Conservation (phyloP, 2,329 filamentous ascomycete species). For the Dryadomyces quercus-mongolicae region DNA sequence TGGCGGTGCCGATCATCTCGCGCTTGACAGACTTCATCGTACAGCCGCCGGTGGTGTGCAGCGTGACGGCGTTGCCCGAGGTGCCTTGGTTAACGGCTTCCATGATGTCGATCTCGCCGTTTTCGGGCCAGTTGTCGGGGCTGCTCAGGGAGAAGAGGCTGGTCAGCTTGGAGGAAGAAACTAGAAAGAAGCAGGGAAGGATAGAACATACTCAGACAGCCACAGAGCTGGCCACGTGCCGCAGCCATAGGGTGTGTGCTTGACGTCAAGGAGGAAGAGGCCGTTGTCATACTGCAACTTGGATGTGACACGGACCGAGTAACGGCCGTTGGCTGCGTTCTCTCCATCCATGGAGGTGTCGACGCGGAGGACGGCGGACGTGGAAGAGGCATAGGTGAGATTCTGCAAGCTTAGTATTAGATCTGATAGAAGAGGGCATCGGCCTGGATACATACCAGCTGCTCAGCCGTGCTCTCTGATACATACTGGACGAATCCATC, state of each 20-base stretch:
- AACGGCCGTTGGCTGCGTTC: slow-evolving; percentile 45
- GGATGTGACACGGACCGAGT: slow-evolving; percentile 51
- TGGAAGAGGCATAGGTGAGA: slow-evolving; percentile 45
- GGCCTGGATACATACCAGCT: not conserved
- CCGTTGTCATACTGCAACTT: slow-evolving; percentile 47
- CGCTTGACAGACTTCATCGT: slow-evolving; percentile 39
- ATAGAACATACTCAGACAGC: slow-evolving; percentile 36
- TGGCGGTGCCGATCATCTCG: slow-evolving; percentile 33
- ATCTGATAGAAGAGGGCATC: not conserved
- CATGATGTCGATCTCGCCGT: slow-evolving; percentile 34
- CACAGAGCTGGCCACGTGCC: slow-evolving; percentile 56
- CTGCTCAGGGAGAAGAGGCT: too few relatives aligned
- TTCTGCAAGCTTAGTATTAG: slow-evolving; percentile 34
- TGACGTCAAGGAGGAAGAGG: slow-evolving; percentile 56
- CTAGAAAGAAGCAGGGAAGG: slow-evolving; percentile 5
- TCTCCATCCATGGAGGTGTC: slow-evolving; percentile 46
- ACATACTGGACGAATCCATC: slow-evolving; percentile 41
- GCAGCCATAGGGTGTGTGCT: slow-evolving; percentile 51
- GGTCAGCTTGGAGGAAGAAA: too few relatives aligned
- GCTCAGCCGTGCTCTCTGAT: too few relatives aligned
- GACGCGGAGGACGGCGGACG: slow-evolving; percentile 44
- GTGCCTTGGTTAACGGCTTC: slow-evolving; percentile 29
- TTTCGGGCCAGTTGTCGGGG: slow-evolving; percentile 34
- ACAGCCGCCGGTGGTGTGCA: slow-evolving; percentile 43
- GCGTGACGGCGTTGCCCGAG: slow-evolving; percentile 44